Conservation (phyloP, 129 eudicot species). For the Flaveria ramosissima region DNA sequence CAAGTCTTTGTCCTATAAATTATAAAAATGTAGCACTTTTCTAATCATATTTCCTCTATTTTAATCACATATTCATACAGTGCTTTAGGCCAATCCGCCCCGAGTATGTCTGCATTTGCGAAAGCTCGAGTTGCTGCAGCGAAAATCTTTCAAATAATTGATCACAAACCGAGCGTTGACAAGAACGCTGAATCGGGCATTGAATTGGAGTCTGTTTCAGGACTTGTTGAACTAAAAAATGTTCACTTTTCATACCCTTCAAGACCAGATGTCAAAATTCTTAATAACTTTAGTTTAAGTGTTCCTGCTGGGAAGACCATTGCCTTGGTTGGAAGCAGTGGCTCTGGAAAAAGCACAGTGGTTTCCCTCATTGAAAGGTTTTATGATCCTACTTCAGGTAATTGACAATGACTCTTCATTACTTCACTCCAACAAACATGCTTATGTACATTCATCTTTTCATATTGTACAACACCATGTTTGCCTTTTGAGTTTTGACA, state of each 20-base stretch:
- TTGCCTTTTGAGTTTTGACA: slow-evolving; percentile 29
- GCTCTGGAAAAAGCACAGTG: slow-evolving; percentile 97
- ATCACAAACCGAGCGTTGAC: slow-evolving; percentile 76
- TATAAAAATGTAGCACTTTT: background rate
- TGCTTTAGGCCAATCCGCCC: slow-evolving; percentile 87
- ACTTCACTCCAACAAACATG: slow-evolving; percentile 35
- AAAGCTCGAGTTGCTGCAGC: slow-evolving; percentile 96
- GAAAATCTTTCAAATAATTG: slow-evolving; percentile 69
- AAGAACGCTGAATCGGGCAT: slow-evolving; percentile 58
- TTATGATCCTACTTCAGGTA: slow-evolving; percentile 92
- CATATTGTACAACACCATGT: slow-evolving; percentile 25
- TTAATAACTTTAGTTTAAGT: slow-evolving; percentile 56
- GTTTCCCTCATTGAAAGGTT: slow-evolving; percentile 93
- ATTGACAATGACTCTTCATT: slow-evolving; percentile 36
- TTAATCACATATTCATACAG: slow-evolving; percentile 32
- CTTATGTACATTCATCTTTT: slow-evolving; percentile 28
- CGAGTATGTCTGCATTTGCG: slow-evolving; percentile 94
- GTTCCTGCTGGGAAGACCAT: slow-evolving; percentile 92
- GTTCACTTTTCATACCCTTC: slow-evolving; percentile 86
- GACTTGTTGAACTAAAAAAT: slow-evolving; percentile 69
- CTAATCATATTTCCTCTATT: background rate
- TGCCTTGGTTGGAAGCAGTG: slow-evolving; percentile 97
- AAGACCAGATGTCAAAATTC: slow-evolving; percentile 73
- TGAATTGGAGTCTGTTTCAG: slow-evolving; percentile 70
- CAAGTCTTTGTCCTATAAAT: background rate